These are phyloP conservation scores for Quercus lobata DNA, from an alignment of 331 rosid genomes.

Conservation along the genomic window DNA sequence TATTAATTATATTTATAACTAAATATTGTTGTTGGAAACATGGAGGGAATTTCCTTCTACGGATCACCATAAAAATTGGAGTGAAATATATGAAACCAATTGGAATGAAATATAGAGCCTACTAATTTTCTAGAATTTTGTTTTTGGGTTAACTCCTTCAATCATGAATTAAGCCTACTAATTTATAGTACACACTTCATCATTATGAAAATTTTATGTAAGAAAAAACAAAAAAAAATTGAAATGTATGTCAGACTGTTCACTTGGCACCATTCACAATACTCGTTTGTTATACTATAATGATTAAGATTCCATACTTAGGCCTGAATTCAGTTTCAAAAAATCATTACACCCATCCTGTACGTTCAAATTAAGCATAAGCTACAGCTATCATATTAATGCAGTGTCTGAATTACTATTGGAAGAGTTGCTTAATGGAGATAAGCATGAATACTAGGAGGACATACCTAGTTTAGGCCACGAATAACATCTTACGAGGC, in stretches of 20 bases:
- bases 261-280: background rate
- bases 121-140: too few relatives aligned
- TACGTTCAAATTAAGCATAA: background rate
- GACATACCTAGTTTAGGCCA: background rate
- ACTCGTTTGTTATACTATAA: background rate
- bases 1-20: too few relatives aligned
- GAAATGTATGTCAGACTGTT: background rate
- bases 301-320: constrained; percentile 17
- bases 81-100: too few relatives aligned
- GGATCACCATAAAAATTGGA: too few relatives aligned
- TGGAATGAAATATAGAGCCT: too few relatives aligned
- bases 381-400: constrained; percentile 6
- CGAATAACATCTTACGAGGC: background rate
- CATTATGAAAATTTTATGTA: too few relatives aligned
- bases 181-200: too few relatives aligned
- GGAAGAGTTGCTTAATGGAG: background rate
- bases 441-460: background rate
- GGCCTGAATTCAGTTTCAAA: constrained; percentile 16
- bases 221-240: background rate
- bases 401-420: background rate
- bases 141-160: too few relatives aligned
- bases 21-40: too few relatives aligned
- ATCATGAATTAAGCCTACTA: too few relatives aligned
- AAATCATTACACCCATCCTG: constrained; percentile 2
- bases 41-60: too few relatives aligned